phyloP scores from a whole-genome alignment of 805 yeast genomes.

The Candida namnaoensis region DNA sequence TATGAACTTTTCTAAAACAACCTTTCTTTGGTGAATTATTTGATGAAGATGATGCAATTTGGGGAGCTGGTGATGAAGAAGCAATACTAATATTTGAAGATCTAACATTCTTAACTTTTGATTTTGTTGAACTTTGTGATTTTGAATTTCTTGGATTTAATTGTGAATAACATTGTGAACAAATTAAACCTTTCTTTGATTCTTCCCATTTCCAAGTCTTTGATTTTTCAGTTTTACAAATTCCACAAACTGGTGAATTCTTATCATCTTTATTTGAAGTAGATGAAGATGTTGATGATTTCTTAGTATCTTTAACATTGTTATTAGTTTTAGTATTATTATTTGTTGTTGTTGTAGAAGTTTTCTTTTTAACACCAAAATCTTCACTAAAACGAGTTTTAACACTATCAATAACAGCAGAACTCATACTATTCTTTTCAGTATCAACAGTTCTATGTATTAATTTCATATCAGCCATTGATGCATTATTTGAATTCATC shows the following conservation, averaged over 20 bases:
- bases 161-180: slow-evolving; percentile 16
- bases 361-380: too few species aligned
- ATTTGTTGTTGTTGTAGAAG: too few species aligned
- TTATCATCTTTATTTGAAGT: not conserved
- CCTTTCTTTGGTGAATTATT: too few species aligned
- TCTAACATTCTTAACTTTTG: slow-evolving; percentile 1
- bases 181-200: slow-evolving; percentile 14
- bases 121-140: slow-evolving; percentile 8
- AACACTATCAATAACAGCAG: too few species aligned
- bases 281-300: too few species aligned
- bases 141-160: slow-evolving; percentile 5
- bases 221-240: slow-evolving; percentile 16
- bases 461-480: too few species aligned
- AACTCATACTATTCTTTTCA: too few species aligned
- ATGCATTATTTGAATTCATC: not conserved
- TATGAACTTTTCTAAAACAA: too few species aligned
- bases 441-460: too few species aligned
- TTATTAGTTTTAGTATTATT: too few species aligned
- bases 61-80: not conserved
- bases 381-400: too few species aligned
- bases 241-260: slow-evolving; percentile 9
- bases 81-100: not conserved
- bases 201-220: slow-evolving; percentile 20
- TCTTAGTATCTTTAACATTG: too few species aligned
- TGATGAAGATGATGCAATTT: not conserved